phyloP scores from a whole-genome alignment of 1,139 yeast genomes.

The Pichia cactophila region DNA sequence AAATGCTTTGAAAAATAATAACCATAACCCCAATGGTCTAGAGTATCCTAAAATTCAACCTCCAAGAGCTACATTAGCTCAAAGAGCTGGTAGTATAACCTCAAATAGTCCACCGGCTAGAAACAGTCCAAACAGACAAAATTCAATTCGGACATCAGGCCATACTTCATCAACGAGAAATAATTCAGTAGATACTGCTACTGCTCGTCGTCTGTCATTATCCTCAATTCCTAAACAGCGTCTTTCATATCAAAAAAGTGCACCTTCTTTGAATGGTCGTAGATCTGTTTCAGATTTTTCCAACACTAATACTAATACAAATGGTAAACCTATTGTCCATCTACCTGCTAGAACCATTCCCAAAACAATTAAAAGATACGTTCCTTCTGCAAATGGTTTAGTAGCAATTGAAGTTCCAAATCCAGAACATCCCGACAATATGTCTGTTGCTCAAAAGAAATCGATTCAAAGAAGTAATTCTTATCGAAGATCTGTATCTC shows the following conservation, averaged over 20 bases:
- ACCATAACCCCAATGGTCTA: constrained; percentile 21
- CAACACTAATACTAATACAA: not conserved
- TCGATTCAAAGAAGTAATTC: constrained; percentile 2
- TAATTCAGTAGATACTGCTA: constrained; percentile 10
- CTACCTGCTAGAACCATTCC: constrained; percentile 11
- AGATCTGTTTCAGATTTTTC: constrained; percentile 16
- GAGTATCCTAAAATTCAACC: constrained; percentile 17
- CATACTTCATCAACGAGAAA: constrained; percentile 4
- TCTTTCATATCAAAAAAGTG: constrained; percentile 9
- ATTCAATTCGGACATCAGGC: not conserved
- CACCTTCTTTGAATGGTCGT: constrained; percentile 11
- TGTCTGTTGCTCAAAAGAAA: constrained; percentile 14
- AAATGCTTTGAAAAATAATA: constrained; percentile 26
- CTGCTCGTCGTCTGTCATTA: constrained; percentile 11
- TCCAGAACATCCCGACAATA: constrained; percentile 21
- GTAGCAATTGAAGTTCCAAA: constrained; percentile 40
- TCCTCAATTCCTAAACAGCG: constrained; percentile 9
- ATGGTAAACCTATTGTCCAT: not conserved
- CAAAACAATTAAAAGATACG: constrained; percentile 35
- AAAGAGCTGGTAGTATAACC: constrained; percentile 18
- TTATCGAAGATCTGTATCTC: constrained; percentile 8
- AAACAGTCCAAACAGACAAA: not conserved
- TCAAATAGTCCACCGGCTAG: constrained; percentile 11
- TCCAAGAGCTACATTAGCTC: constrained; percentile 10
- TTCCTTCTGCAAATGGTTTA: constrained; percentile 42